Base-by-base conservation (phyloP, 257 asterid genomes). In the Nicotiana obtusifolia region DNA sequence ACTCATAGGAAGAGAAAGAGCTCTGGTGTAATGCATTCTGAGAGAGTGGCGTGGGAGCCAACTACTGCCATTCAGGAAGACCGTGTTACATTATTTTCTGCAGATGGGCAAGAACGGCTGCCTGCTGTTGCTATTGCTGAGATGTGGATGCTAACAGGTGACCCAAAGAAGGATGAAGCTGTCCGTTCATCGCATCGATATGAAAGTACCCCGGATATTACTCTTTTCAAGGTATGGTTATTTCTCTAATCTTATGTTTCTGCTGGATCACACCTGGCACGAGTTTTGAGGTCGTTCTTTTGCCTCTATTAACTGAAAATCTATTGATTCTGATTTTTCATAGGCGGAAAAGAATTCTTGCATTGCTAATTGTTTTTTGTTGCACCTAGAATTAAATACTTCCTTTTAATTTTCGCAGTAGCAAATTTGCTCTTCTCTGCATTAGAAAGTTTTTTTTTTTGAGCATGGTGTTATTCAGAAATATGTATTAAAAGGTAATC, bases 61-160 rank as follows among this genome's bases (percentile, higher is more conserved):
- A 91, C 94, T 98, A 80, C 99, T 81, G 97, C 96, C 66, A 94
- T 92, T 82, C 97, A 90, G 84, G 99, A 95, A 90, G 97, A 92
- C 82, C 97, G 93, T 85, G 91, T 85, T 80, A 84, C 99, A 61
- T 89, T 88, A 53, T 92, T 84, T 83, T 81, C 89, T 69, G 86
- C 91, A 67, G 99, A 95, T 84, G 98, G 99, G 85, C 99, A 94
- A 90, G 99, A 95, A 86, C 89, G 97, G 88, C 89, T 91, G 84
- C 95, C 98, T 87, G 85, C 97, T 68, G 96, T 84, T 84, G 89
- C 98, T 2, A 88, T 95, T 83, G 90, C 99, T 76, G 93, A 97
- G 80, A 98, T 94, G 90, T 95, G 99, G 99, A 95, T 95, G 99
- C 97, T 95, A 67, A 90, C 97, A 54, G 97, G 98, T 77, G 95